Evolutionary conservation across 768 basidiomycete genomes (phyloP), one percentile per base, ranked within the genome.

Genomic region (Tulasnella sp.): DNA sequence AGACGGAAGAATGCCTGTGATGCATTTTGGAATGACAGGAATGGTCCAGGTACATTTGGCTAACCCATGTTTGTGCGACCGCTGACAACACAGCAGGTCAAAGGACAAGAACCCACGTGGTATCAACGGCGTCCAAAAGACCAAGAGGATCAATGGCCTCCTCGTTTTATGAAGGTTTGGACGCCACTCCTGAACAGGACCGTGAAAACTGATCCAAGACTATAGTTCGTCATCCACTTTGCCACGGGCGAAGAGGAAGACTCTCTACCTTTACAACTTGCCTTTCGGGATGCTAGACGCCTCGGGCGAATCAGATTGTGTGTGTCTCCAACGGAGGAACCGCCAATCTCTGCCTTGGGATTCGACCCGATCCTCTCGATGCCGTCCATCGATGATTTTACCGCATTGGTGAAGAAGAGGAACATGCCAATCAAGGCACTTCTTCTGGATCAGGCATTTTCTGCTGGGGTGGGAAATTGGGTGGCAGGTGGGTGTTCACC

Each of bases 1-100:
- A 6, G 59, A 69, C 12, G 84, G 83, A 0, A 73, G 72, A 63
- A 66, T 77, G 61, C 85, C 85, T 3, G 81, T 87, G 2, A 68
- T 87, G 46, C 86, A 88, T 65, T 85, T 88, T 62, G 86, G 86
- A 2, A 89, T 88, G 86, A 87, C 85, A 1, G 86, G 86, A n/a
- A 83, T 80, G 78, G 71, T 88, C 32, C 81, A 83, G 70, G 82
- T 79, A 5, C 12, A 43, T 45, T 29, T 8, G 19, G 6, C 43
- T 15, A 8, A 11, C 43, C 14, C 17, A 19, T 15, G 7, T 11
- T 57, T 23, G n/a, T 57, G 15, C 29, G 3, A 12, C 32, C 29
- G 31, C 8, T 2, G 11, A 43, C 32, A 46, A 12, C 2, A n/a
- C 31, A 17, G 23, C n/a, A 57, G 55, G 42, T 57, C 31, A 27